Base-by-base conservation (phyloP, 495 filamentous ascomycete species). In the Saxophila tyrrhenica region DNA sequence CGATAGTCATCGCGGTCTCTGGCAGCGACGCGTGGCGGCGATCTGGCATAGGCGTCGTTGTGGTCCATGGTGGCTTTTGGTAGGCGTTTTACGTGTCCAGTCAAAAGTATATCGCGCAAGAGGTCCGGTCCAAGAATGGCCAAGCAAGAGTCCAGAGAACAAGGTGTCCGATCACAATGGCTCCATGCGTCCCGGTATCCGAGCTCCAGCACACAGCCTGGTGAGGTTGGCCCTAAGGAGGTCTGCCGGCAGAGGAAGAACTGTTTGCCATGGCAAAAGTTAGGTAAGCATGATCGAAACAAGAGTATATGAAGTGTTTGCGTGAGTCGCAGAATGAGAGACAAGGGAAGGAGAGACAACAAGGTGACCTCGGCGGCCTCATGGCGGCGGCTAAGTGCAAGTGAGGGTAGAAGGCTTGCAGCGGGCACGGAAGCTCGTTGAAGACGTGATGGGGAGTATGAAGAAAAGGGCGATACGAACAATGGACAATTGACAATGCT, bases 1-100 rank as follows among this genome's bases (percentile, higher is more conserved):
- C 58, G 58, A 43, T 61, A 61, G 10, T 61, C 58, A 17, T 61
- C 58, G 45, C 55, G 54, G 13, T 61, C 58, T n/a, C 58, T 17
- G 16, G 39, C 24, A 22, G 50, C 41, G 17, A 10, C 46, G 23
- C 54, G 55, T 11, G 42, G 39, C 23, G 50, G 58, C 42, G 58
- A 54, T 9, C 44, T n/a, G 15, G 54, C 22, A 38, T 61, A 53
- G 0, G 43, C 9, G 21, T 54, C 46, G 58, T n/a, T n/a, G n/a
- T 53, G 54, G 24, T 50, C 39, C 52, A 23, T 56, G 43, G 25
- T 46, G 25, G 3, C 24, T 39, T 7, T 3, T 48, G 50, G 5
- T 5, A 19, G 10, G 20, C 8, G 48, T n/a, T 3, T 19, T 10
- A 35, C 38, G 25, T 3, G 24, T 35, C 48, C 7, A 25, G 19